Evolutionary conservation across 768 basidiomycete species (phyloP).

Genomic region (Boletus vermiculosoides): DNA sequence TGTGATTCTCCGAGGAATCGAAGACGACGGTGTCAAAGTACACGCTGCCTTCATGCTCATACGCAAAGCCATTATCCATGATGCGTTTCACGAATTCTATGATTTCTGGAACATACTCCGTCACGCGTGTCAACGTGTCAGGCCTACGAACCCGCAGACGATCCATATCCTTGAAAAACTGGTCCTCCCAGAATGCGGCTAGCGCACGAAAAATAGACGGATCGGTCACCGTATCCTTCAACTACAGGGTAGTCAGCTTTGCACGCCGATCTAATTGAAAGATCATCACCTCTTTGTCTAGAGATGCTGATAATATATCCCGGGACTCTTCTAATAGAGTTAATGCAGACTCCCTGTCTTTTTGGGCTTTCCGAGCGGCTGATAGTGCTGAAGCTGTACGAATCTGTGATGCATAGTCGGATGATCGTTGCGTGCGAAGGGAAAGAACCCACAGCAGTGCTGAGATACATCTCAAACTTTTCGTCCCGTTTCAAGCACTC

Average conservation of each 20-base stretch:
- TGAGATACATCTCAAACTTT: slow-evolving; percentile 89
- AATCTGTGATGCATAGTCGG: slow-evolving; percentile 36
- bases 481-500: slow-evolving; percentile 78
- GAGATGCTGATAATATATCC: slow-evolving; percentile 68
- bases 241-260: slow-evolving; percentile 41
- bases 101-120: slow-evolving; percentile 96
- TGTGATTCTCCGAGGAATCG: slow-evolving; percentile 70
- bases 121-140: slow-evolving; percentile 90
- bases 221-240: slow-evolving; percentile 78
- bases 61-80: slow-evolving; percentile 77
- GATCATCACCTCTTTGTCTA: slow-evolving; percentile 69
- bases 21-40: slow-evolving; percentile 90
- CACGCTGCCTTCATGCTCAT: slow-evolving; percentile 75
- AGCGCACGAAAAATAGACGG: slow-evolving; percentile 80
- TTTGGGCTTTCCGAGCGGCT: slow-evolving; percentile 46
- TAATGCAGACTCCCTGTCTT: slow-evolving; percentile 45
- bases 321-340: slow-evolving; percentile 68
- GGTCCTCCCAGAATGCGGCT: slow-evolving; percentile 83
- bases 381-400: slow-evolving; percentile 54
- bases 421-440: slow-evolving; percentile 7
- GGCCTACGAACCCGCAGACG: slow-evolving; percentile 85
- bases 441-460: slow-evolving; percentile 61
- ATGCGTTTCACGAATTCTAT: slow-evolving; percentile 85
- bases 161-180: slow-evolving; percentile 91
- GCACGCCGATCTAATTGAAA: not conserved